These are phyloP conservation scores for Rubia yunnanensis DNA, from an alignment of 257 asterid genomes.

Conservation along the genomic window DNA sequence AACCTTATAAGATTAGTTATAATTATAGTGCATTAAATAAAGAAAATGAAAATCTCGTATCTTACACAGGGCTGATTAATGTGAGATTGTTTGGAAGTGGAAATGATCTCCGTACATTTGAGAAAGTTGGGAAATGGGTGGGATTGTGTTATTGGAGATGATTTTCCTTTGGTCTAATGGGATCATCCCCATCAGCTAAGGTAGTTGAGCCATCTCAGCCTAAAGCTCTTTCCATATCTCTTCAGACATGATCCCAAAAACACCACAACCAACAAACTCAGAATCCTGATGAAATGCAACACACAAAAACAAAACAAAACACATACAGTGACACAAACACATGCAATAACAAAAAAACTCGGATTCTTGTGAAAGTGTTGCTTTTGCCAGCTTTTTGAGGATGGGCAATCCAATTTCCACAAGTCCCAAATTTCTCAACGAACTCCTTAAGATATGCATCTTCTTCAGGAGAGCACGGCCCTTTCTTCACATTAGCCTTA, in stretches of 20 bases:
- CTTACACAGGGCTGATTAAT: slow-evolving; percentile 15
- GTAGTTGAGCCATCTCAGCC: slow-evolving; percentile 89
- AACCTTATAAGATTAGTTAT: too few relatives aligned
- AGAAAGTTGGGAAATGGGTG: slow-evolving; percentile 17
- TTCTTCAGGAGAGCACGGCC: slow-evolving; percentile 98
- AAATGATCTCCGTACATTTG: slow-evolving; percentile 24
- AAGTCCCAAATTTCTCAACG: slow-evolving; percentile 65
- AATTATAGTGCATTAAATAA: too few relatives aligned
- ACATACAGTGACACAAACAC: too few relatives aligned
- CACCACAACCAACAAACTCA: not conserved
- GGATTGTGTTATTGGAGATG: slow-evolving; percentile 27
- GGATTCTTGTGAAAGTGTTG: too few relatives aligned
- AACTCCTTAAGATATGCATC: slow-evolving; percentile 79
- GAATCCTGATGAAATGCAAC: not conserved
- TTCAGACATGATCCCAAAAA: slow-evolving; percentile 41
- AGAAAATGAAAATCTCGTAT: too few relatives aligned
- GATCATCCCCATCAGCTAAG: slow-evolving; percentile 46
- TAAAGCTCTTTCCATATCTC: slow-evolving; percentile 89
- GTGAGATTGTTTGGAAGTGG: slow-evolving; percentile 8
- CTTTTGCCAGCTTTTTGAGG: slow-evolving; percentile 93
- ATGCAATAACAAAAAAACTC: not conserved
- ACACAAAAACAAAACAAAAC: not conserved
- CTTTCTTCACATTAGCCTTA: slow-evolving; percentile 82
- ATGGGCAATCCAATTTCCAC: slow-evolving; percentile 79
- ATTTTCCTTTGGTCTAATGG: slow-evolving; percentile 26